Conservation (phyloP, 2,329 filamentous ascomycete genomes). For the Pseudocercospora musae region DNA sequence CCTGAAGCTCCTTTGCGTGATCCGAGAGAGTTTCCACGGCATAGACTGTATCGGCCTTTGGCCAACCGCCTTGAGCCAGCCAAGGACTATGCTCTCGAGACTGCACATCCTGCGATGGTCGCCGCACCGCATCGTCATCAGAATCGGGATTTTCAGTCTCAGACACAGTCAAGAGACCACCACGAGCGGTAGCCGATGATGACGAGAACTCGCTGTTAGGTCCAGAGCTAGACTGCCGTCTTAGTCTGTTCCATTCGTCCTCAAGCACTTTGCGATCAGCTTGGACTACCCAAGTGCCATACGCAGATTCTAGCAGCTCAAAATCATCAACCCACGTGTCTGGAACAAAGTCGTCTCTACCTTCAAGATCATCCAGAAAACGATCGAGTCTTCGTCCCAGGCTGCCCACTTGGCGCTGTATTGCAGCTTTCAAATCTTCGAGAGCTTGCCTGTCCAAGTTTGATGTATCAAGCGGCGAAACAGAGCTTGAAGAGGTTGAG, state of each 20-base stretch:
- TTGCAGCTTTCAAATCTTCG: conserved; percentile 46
- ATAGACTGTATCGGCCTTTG: not conserved
- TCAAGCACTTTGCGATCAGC: conserved; percentile 73
- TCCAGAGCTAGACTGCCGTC: not conserved
- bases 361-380: conserved; percentile 85
- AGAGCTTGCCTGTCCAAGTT: conserved; percentile 25
- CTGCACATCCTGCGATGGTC: conserved; percentile 12
- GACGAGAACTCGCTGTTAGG: not conserved
- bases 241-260: conserved; percentile 47
- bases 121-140: conserved; percentile 13
- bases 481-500: conserved; percentile 26
- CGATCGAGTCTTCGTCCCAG: conserved; percentile 73
- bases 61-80: not conserved
- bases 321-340: conserved; percentile 84
- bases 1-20: not conserved
- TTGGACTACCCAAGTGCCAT: conserved; percentile 74
- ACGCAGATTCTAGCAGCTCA: conserved; percentile 73
- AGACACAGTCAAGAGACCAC: not conserved
- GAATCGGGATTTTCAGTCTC: conserved; percentile 14
- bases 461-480: not conserved
- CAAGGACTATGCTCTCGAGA: not conserved
- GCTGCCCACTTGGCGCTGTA: conserved; percentile 66
- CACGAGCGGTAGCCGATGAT: not conserved
- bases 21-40: not conserved
- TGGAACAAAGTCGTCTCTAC: conserved; percentile 76